These are phyloP conservation scores for Hypocreales sp. DNA, from an alignment of 2,329 filamentous ascomycete genomes.

Conservation along the genomic window DNA sequence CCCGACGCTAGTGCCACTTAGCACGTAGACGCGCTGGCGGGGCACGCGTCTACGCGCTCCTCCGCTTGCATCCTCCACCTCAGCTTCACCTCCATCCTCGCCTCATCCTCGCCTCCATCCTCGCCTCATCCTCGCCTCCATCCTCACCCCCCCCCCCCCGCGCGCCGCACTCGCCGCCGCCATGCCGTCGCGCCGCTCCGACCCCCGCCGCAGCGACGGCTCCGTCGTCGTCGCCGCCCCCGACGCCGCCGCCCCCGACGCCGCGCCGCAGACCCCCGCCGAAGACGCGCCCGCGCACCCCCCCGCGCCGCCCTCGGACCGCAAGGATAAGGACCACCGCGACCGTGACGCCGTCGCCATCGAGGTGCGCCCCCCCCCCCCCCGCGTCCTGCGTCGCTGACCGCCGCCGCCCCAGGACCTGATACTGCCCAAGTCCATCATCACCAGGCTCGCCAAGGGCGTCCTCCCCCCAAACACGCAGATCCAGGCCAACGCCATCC, in stretches of 20 bases:
- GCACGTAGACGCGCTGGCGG: too few relatives aligned
- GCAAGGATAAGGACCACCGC: slow-evolving; percentile 8
- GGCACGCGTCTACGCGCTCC: too few relatives aligned
- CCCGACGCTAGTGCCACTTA: too few relatives aligned
- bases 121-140: slow-evolving; percentile 3
- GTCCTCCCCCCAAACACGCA: slow-evolving; percentile 68
- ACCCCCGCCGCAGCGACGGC: slow-evolving; percentile 28
- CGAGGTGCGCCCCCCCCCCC: slow-evolving; percentile 24
- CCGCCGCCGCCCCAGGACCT: slow-evolving; percentile 51
- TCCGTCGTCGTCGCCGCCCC: slow-evolving; percentile 25
- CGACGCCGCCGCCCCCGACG: slow-evolving; percentile 1
- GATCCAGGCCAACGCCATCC: slow-evolving; percentile 67
- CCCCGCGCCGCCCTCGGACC: slow-evolving; percentile 2
- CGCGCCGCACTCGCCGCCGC: slow-evolving; percentile 1
- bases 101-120: slow-evolving; percentile 1
- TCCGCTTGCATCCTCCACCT: too few relatives aligned
- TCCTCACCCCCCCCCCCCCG: neutral
- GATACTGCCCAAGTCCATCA: slow-evolving; percentile 64
- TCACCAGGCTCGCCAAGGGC: slow-evolving; percentile 65
- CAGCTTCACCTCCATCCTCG: too few relatives aligned
- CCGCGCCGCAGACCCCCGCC: slow-evolving; percentile 1
- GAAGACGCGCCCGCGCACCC: neutral
- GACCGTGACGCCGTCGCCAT: slow-evolving; percentile 26
- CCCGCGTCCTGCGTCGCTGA: too few relatives aligned
- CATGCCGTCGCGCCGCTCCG: slow-evolving; percentile 43